These are phyloP conservation scores for Taphrina confusa DNA, from an alignment of 1,139 yeast species.

Conservation along the genomic window DNA sequence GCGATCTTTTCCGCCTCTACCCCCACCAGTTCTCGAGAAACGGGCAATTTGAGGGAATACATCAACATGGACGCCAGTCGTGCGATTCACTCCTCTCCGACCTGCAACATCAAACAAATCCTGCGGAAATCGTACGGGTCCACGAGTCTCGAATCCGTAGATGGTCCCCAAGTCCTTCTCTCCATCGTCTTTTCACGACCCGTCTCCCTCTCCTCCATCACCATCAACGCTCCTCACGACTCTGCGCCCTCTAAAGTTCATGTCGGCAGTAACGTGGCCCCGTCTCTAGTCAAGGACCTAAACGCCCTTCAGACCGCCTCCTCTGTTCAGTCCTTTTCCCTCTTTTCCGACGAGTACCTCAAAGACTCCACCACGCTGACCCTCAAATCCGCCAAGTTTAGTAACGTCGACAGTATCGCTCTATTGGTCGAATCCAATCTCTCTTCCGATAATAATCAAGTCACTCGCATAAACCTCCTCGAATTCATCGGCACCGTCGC, in stretches of 20 bases:
- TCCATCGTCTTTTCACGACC: slow-evolving; percentile 7
- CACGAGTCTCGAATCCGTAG: slow-evolving; percentile 12
- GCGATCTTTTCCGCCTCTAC: slow-evolving; percentile 13
- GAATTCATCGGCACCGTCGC: slow-evolving; percentile 14
- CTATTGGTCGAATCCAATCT: slow-evolving; percentile 20
- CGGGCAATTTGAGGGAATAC: slow-evolving; percentile 1
- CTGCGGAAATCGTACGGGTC: slow-evolving; percentile 25
- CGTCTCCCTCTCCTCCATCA: background rate
- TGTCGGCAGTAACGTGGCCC: slow-evolving; percentile 13
- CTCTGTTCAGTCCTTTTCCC: slow-evolving; percentile 23
- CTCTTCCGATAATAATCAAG: background rate
- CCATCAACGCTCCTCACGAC: background rate
- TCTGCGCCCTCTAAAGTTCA: slow-evolving; percentile 24
- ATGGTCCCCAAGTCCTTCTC: slow-evolving; percentile 10
- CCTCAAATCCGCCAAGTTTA: slow-evolving; percentile 21
- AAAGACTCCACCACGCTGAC: background rate
- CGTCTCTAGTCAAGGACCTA: slow-evolving; percentile 13
- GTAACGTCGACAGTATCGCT: slow-evolving; percentile 6
- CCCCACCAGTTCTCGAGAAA: background rate
- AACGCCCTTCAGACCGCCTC: slow-evolving; percentile 23
- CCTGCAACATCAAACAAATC: slow-evolving; percentile 15
- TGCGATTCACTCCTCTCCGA: background rate
- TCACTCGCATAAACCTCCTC: slow-evolving; percentile 15
- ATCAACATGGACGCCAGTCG: slow-evolving; percentile 5
- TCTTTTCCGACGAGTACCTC: slow-evolving; percentile 26